These are phyloP conservation scores for Phytophthora brassicae DNA, from an alignment of 352 stramenopile genomes.

Conservation along the genomic window DNA sequence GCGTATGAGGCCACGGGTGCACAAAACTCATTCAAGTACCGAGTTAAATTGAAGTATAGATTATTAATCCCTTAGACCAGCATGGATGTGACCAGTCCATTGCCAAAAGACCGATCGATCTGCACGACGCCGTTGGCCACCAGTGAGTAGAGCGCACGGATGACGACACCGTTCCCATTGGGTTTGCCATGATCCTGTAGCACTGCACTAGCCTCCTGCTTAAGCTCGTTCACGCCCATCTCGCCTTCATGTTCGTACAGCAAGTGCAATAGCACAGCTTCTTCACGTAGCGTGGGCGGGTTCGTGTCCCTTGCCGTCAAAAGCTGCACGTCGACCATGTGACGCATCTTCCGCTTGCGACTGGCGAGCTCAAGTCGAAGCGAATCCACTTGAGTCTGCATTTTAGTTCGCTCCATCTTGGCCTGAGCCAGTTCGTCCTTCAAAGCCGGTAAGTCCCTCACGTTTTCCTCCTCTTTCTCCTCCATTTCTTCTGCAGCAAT, in stretches of 20 bases:
- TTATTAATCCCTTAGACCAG: conserved; percentile 62
- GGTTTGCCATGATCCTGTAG: conserved; percentile 47
- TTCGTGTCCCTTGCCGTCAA: conserved; percentile 49
- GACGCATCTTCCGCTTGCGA: conserved; percentile 63
- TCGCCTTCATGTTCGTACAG: conserved; percentile 62
- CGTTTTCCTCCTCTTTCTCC: conserved; percentile 41
- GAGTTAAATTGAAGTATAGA: too few species aligned
- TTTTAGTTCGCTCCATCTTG: conserved; percentile 22
- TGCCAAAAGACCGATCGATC: conserved; percentile 65
- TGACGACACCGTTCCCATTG: conserved; percentile 43
- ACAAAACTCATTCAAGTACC: too few species aligned
- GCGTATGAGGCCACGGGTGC: too few species aligned
- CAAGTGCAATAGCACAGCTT: conserved; percentile 64
- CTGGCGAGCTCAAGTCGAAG: conserved; percentile 40
- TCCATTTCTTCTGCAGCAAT: conserved; percentile 43
- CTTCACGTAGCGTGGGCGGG: conserved; percentile 46
- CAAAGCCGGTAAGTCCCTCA: conserved; percentile 34
- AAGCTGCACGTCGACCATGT: conserved; percentile 70
- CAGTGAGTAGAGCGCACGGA: conserved; percentile 67
- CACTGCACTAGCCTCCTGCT: conserved; percentile 46
- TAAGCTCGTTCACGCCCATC: conserved; percentile 66
- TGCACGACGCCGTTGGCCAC: conserved; percentile 72
- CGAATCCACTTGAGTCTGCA: conserved; percentile 42
- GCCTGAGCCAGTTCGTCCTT: conserved; percentile 35
- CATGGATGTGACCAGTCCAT: conserved; percentile 65